Conservation (phyloP, 1,139 yeast genomes). For the Pichia sp. region DNA sequence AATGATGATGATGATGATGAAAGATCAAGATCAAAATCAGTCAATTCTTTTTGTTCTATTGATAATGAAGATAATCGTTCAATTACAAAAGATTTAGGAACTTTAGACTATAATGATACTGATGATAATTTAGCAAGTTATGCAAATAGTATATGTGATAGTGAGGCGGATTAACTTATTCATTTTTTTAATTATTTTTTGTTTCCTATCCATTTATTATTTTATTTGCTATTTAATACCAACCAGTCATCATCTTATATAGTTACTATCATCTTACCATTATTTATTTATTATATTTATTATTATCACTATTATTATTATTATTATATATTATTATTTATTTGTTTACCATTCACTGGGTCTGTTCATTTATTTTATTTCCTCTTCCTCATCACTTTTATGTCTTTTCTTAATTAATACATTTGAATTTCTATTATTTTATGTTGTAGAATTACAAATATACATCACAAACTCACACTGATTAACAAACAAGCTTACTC, state of each 20-base stretch:
- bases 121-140: slow-evolving; percentile 24
- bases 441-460: too few species aligned
- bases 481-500: background rate
- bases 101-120: slow-evolving; percentile 23
- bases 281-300: too few species aligned
- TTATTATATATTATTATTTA: background rate
- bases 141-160: slow-evolving; percentile 24
- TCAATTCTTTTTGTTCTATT: background rate
- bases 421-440: background rate
- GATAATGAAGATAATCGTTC: slow-evolving; percentile 1
- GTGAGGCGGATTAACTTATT: slow-evolving; percentile 12
- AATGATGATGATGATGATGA: slow-evolving; percentile 17
- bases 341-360: background rate
- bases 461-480: background rate
- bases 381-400: background rate
- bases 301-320: background rate
- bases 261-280: too few species aligned
- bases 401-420: background rate
- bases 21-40: background rate
- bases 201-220: background rate
- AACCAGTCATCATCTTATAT: background rate
- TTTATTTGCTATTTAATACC: background rate
- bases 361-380: background rate
- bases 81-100: slow-evolving; percentile 10
- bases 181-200: background rate